These are phyloP conservation scores for Candida sp. DNA, from an alignment of 1,139 yeast species.

Conservation along the genomic window DNA sequence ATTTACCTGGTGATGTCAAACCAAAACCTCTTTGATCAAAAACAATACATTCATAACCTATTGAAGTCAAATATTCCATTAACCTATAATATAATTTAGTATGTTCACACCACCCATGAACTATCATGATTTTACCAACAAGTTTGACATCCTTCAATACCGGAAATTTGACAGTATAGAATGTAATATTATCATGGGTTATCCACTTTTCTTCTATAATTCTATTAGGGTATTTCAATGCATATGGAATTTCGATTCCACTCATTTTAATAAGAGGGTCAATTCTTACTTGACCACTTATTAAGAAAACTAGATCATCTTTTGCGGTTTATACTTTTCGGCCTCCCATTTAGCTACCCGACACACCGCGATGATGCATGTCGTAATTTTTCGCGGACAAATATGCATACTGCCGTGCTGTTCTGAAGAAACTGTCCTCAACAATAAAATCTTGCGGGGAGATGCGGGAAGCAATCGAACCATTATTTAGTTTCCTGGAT, in stretches of 20 bases:
- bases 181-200: conserved; percentile 10
- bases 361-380: not conserved
- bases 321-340: not conserved
- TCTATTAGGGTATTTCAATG: conserved; percentile 6
- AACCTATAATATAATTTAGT: conserved; percentile 14
- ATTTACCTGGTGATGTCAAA: conserved; percentile 15
- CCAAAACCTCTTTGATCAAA: conserved; percentile 23
- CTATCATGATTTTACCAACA: conserved; percentile 14
- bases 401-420: not conserved
- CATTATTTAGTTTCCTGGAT: not conserved
- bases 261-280: not conserved
- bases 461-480: too few species aligned
- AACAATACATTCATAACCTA: conserved; percentile 16
- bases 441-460: too few species aligned
- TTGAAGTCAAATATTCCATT: conserved; percentile 14
- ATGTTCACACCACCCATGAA: conserved; percentile 25
- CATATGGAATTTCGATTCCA: conserved; percentile 12
- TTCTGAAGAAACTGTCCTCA: too few species aligned
- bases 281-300: too few species aligned
- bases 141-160: conserved; percentile 3
- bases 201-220: conserved; percentile 5
- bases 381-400: not conserved
- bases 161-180: conserved; percentile 12
- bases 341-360: conserved; percentile 5
- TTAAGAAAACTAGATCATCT: too few species aligned